phyloP scores from a whole-genome alignment of 306 rosid species.

The Albizia julibrissin region DNA sequence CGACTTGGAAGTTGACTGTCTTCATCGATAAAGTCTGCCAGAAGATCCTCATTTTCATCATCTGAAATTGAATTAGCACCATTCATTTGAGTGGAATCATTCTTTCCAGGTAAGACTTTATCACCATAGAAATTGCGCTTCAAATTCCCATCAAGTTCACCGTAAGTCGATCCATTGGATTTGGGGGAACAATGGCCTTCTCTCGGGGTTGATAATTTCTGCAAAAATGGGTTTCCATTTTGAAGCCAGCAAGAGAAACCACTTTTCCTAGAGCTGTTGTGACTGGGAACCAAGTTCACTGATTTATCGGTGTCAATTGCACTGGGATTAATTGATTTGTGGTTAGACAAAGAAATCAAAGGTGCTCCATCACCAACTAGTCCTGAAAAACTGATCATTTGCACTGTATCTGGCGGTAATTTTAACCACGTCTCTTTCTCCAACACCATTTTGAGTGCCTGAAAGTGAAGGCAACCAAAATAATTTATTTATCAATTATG shows the following conservation, averaged over 20 bases:
- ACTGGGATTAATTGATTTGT: slow-evolving; percentile 47
- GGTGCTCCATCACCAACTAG: slow-evolving; percentile 98
- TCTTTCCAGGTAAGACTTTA: slow-evolving; percentile 56
- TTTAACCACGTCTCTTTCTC: slow-evolving; percentile 85
- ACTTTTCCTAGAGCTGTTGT: slow-evolving; percentile 49
- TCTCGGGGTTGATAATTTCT: slow-evolving; percentile 51
- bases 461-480: slow-evolving; percentile 31
- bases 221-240: slow-evolving; percentile 83
- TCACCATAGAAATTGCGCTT: slow-evolving; percentile 48
- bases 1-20: slow-evolving; percentile 99
- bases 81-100: slow-evolving; percentile 49
- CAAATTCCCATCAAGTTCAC: slow-evolving; percentile 64
- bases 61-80: slow-evolving; percentile 67
- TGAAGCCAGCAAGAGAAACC: slow-evolving; percentile 82
- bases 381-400: slow-evolving; percentile 91
- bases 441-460: slow-evolving; percentile 98
- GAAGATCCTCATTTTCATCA: slow-evolving; percentile 96
- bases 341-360: slow-evolving; percentile 60
- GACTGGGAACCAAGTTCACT: slow-evolving; percentile 48
- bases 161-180: slow-evolving; percentile 53
- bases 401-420: slow-evolving; percentile 81
- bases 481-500: slow-evolving; percentile 13
- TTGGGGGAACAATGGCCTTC: slow-evolving; percentile 55
- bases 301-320: slow-evolving; percentile 54
- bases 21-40: slow-evolving; percentile 99